Base-by-base conservation (phyloP, 495 filamentous ascomycete genomes). In the Penicillium longicatenatum region DNA sequence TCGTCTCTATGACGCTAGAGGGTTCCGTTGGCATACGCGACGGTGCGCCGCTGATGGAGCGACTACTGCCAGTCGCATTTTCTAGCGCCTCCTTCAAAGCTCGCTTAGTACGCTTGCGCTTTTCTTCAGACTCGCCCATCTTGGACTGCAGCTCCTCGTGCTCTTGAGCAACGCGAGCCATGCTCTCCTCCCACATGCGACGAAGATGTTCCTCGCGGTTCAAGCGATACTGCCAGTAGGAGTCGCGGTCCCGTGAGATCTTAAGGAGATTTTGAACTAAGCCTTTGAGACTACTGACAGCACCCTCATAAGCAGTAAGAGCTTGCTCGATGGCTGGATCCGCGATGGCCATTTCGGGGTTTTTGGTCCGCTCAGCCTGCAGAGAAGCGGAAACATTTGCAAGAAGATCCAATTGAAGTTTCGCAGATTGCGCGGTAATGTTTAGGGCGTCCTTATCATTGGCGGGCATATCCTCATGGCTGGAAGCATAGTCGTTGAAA, bases 181-280 rank as follows among this genome's bases (percentile, higher is more conserved):
- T 98, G 73, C 92, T 98, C 59, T 98, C 95, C 76, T 98, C 94
- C 94, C 95, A 98, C 82, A 98, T 87, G 44, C 89, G 85, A 26
- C 94, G 85, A 65, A 97, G 85, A 66, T 93, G 85, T 31, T 85
- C 86, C 71, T 98, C 94, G 35, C 90, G 86, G 65, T 93, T 92
- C 26, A 98, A 81, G 16, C 94, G 86, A 69, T 94, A 93, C 70
- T 97, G 92, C 94, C 94, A 98, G 67, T 97, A 96, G 0, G 91
- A 84, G 72, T 98, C 94, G 26, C 95, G 88, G 64, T 98, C 94
- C 55, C 89, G 84, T 16, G 92, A 92, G 64, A 98, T 98, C 33
- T 90, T 90, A 12, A 97, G 75, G 4, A 98, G 82, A 69, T 96
- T 92, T 6, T 90, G 89, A 58, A 98, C 82, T 12, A 98, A 80